Evolutionary conservation across 192 early-diverging fungal genomes (phyloP).

Genomic region (Dimargaris xerosporica): DNA sequence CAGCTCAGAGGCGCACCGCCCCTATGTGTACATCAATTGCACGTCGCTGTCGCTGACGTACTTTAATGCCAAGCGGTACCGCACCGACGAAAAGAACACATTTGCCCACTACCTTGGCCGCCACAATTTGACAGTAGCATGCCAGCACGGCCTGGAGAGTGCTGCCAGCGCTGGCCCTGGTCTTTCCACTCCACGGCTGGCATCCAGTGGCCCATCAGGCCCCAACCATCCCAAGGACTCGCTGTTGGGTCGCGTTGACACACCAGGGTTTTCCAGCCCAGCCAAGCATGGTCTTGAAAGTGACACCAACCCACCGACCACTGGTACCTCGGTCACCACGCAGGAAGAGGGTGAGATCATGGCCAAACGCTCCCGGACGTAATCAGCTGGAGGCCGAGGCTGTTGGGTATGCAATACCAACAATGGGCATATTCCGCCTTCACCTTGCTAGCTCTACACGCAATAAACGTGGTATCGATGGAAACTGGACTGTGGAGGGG

Average conservation of each 20-base stretch:
- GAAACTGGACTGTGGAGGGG: no score
- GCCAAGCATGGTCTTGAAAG: no score
- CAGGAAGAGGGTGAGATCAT: conserved; percentile 10
- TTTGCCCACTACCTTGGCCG: neutral
- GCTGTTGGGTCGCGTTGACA: neutral
- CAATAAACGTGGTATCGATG: no score
- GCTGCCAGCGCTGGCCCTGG: neutral
- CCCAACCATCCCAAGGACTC: no score
- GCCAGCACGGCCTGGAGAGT: neutral
- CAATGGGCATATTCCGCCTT: conserved; percentile 30
- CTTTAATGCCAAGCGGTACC: conserved; percentile 10
- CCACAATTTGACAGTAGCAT: neutral
- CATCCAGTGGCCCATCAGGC: no score
- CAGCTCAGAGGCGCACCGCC: no score
- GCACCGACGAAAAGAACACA: neutral
- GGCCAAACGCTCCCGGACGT: conserved; percentile 20
- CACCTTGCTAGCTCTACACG: no score
- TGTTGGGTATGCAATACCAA: conserved; percentile 77
- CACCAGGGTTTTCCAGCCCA: neutral
- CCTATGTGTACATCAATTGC: neutral
- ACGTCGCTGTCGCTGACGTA: neutral
- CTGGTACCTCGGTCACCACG: neutral
- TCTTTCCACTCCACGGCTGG: no score
- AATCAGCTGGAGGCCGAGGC: no score
- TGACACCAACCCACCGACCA: neutral